Conservation (phyloP, 768 basidiomycete genomes). For the Steccherinum ochraceum region DNA sequence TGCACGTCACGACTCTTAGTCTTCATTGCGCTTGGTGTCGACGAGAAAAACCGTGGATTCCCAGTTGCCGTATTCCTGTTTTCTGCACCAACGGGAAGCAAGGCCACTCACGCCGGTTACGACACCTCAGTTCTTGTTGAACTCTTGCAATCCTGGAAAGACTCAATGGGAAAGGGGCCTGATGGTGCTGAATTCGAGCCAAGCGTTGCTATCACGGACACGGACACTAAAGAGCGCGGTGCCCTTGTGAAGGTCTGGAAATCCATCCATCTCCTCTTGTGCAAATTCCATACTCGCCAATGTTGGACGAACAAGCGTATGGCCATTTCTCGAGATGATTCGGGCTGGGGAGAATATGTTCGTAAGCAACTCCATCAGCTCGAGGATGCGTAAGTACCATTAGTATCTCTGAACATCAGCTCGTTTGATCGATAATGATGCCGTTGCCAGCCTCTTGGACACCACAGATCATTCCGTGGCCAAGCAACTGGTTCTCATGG, state of each 20-base stretch:
- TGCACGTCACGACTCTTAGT: slow-evolving; percentile 18
- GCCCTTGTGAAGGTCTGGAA: slow-evolving; percentile 26
- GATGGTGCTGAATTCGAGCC: slow-evolving; percentile 14
- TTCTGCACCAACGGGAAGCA: slow-evolving; percentile 24
- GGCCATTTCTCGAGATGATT: neutral
- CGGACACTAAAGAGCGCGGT: slow-evolving; percentile 26
- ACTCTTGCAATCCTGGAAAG: slow-evolving; percentile 21
- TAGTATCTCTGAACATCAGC: neutral
- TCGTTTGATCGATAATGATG: neutral
- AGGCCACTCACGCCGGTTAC: slow-evolving; percentile 23
- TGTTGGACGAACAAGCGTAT: slow-evolving; percentile 28
- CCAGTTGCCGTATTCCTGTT: slow-evolving; percentile 28
- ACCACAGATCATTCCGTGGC: neutral
- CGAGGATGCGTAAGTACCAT: slow-evolving; percentile 1
- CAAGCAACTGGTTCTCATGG: neutral
- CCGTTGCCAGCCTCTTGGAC: slow-evolving; percentile 1
- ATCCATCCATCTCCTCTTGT: slow-evolving; percentile 27
- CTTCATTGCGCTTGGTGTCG: slow-evolving; percentile 27
- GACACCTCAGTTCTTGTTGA: slow-evolving; percentile 19
- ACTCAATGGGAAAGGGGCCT: slow-evolving; percentile 6
- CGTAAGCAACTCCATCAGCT: neutral
- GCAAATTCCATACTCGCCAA: slow-evolving; percentile 32
- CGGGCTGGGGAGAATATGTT: neutral
- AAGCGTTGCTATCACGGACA: slow-evolving; percentile 26
- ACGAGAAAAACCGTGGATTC: slow-evolving; percentile 22